These are phyloP conservation scores for Epichloe aotearoae DNA, from an alignment of 2,329 filamentous ascomycete genomes.

Conservation along the genomic window DNA sequence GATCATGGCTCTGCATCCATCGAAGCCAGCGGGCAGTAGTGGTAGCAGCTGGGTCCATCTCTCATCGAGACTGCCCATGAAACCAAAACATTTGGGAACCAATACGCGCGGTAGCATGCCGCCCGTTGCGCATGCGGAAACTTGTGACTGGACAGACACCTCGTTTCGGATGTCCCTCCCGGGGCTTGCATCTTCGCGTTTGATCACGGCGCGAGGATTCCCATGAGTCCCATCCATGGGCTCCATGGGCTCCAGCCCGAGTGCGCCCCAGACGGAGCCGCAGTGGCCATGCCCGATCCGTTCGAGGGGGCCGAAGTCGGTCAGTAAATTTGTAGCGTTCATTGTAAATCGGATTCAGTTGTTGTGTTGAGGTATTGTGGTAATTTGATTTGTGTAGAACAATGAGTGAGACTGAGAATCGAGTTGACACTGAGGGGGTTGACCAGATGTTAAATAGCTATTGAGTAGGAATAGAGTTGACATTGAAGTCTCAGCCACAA, in stretches of 20 bases:
- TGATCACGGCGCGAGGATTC: neutral
- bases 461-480: neutral
- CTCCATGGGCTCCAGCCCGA: neutral
- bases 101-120: neutral
- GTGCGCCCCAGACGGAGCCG: slow-evolving; percentile 5
- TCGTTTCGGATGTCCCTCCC: slow-evolving; percentile 4
- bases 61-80: neutral
- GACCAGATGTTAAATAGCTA: neutral
- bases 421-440: neutral
- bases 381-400: neutral
- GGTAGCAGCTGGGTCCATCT: slow-evolving; percentile 10
- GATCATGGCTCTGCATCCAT: slow-evolving; percentile 15
- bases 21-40: slow-evolving; percentile 10
- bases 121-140: neutral
- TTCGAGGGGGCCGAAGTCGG: neutral
- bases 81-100: neutral
- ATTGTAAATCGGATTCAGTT: neutral
- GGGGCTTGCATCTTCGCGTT: slow-evolving; percentile 5
- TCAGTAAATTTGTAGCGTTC: neutral
- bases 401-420: neutral
- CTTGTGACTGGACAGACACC: neutral
- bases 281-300: slow-evolving; percentile 3
- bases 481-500: neutral
- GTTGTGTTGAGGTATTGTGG: neutral
- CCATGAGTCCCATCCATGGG: no score